A percentile compares a stretch with the other conserved stretches of the same genome.
These are phyloP conservation scores for Nicotiana rustica DNA, from an alignment of 305 asterid genomes.

Conservation along the genomic window DNA sequence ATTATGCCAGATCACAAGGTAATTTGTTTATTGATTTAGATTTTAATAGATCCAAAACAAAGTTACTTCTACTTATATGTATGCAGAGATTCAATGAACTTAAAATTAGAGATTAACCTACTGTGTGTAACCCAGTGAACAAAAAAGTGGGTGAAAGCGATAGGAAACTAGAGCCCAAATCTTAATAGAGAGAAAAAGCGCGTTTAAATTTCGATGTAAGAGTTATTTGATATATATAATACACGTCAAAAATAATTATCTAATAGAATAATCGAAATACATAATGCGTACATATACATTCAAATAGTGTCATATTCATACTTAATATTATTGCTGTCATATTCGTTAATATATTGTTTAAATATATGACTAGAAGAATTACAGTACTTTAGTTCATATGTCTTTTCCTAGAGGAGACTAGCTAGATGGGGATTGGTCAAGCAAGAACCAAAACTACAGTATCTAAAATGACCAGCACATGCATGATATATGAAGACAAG, in stretches of 20 bases:
- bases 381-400: background rate
- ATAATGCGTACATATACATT: background rate
- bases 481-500: conserved; percentile 1
- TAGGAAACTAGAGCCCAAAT: background rate
- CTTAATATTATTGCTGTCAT: background rate
- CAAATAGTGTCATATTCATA: background rate
- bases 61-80: background rate
- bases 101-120: background rate
- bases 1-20: background rate
- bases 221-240: too few relatives aligned
- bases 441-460: background rate
- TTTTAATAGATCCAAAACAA: background rate
- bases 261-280: background rate
- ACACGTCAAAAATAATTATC: too few relatives aligned
- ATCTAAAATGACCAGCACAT: background rate
- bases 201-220: background rate
- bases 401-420: background rate
- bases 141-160: background rate
- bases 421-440: background rate
- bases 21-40: background rate
- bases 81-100: background rate
- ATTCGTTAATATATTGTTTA: background rate
- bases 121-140: background rate
- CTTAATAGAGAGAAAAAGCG: background rate
- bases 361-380: background rate